phyloP scores from a whole-genome alignment of 768 basidiomycete species.

The Pleurotus cornucopiae region DNA sequence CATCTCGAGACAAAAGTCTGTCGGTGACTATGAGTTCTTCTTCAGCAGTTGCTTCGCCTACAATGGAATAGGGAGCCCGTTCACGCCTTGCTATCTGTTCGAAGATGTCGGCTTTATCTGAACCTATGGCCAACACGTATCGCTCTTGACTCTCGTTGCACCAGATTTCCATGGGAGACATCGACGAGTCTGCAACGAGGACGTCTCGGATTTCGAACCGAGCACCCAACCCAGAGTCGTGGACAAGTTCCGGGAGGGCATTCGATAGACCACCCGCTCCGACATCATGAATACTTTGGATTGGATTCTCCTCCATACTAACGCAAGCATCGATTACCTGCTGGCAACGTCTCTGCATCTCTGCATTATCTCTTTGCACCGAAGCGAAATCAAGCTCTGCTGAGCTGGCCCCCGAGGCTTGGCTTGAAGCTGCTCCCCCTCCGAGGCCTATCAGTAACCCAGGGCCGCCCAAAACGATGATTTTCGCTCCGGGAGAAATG shows the following conservation, averaged over 20 bases:
- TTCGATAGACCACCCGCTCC: constrained; percentile 97
- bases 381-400: constrained; percentile 96
- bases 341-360: constrained; percentile 96
- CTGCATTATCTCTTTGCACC: constrained; percentile 96
- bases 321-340: constrained; percentile 95
- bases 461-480: constrained; percentile 93
- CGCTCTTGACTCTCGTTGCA: constrained; percentile 99
- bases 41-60: constrained; percentile 80
- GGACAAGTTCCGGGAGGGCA: constrained; percentile 94
- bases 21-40: constrained; percentile 89
- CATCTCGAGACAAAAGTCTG: constrained; percentile 68
- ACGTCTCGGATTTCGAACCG: constrained; percentile 92
- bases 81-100: constrained; percentile 80
- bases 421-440: constrained; percentile 94
- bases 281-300: constrained; percentile 97
- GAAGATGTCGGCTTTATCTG: constrained; percentile 59
- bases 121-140: constrained; percentile 88
- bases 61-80: constrained; percentile 89
- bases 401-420: constrained; percentile 84
- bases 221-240: constrained; percentile 91
- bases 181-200: constrained; percentile 83
- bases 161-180: constrained; percentile 99
- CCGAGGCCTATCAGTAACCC: constrained; percentile 96
- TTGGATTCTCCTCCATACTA: constrained; percentile 60
- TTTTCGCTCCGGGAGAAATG: constrained; percentile 78